Percentiles rank a stretch among this genome's conserved stretches.
Evolutionary conservation across 805 yeast species (phyloP).

Genomic region (Ogataea paradorogensis): DNA sequence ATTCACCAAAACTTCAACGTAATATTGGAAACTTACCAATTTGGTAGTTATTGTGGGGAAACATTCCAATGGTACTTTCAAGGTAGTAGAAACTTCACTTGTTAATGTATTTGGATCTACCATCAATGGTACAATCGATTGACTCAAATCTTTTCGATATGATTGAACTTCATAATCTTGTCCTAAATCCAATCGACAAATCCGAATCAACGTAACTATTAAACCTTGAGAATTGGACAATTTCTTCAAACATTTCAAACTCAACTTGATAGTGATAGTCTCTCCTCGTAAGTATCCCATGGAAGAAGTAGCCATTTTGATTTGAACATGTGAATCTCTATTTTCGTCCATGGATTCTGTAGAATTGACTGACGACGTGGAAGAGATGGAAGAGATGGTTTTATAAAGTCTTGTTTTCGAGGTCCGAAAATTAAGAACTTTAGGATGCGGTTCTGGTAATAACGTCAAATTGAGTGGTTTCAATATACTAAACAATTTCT

Average conservation of each 20-base stretch:
- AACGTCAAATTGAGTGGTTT: constrained; percentile 73
- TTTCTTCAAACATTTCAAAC: constrained; percentile 66
- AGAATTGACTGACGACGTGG: constrained; percentile 40
- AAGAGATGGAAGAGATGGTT: constrained; percentile 40
- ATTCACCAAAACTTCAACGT: constrained; percentile 79
- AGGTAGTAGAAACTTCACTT: constrained; percentile 56
- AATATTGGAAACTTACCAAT: constrained; percentile 77
- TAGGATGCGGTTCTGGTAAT: constrained; percentile 65
- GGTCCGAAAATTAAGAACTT: constrained; percentile 59
- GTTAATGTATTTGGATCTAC: constrained; percentile 65
- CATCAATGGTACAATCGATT: constrained; percentile 70
- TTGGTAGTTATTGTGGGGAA: constrained; percentile 78
- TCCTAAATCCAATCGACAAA: constrained; percentile 65
- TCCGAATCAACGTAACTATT: constrained; percentile 74
- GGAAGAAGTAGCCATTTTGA: constrained; percentile 47
- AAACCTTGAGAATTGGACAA: constrained; percentile 70
- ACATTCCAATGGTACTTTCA: constrained; percentile 78
- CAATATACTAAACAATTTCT: constrained; percentile 55
- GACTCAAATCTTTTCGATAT: constrained; percentile 80
- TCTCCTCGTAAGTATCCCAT: constrained; percentile 82
- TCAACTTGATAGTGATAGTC: constrained; percentile 64
- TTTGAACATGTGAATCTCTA: constrained; percentile 20
- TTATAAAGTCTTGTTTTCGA: constrained; percentile 35
- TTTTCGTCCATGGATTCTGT: constrained; percentile 16
- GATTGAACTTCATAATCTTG: constrained; percentile 63